phyloP scores from a whole-genome alignment of 2,329 filamentous ascomycete genomes.

The Stagonosporopsis vannaccii region DNA sequence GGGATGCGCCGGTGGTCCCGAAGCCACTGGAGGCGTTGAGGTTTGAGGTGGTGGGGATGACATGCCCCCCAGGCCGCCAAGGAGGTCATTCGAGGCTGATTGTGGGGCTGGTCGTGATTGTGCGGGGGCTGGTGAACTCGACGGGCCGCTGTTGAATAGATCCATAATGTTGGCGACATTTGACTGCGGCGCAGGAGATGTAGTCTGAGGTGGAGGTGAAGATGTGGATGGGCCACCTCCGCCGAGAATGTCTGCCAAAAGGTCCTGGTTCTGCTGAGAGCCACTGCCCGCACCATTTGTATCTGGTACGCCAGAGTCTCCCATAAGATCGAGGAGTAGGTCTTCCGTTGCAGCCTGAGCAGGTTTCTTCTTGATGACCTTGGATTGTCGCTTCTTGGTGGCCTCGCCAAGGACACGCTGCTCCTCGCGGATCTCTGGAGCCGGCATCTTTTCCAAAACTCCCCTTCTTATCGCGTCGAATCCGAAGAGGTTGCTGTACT shows the following conservation, averaged over 20 bases:
- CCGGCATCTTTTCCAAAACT: constrained; percentile 96
- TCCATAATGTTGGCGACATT: constrained; percentile 80
- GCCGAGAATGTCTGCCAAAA: constrained; percentile 90
- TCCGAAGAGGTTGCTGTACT: constrained; percentile 93
- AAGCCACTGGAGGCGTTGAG: constrained; percentile 45
- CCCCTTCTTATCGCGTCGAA: constrained; percentile 87
- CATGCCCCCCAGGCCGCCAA: constrained; percentile 55
- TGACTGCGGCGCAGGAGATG: constrained; percentile 45
- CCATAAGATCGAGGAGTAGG: constrained; percentile 91
- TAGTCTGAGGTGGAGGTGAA: constrained; percentile 55
- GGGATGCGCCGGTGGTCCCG: constrained; percentile 62
- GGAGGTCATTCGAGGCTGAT: constrained; percentile 50
- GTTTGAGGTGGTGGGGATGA: constrained; percentile 58
- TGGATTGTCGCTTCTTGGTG: constrained; percentile 59
- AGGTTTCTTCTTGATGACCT: constrained; percentile 70
- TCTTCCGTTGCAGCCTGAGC: constrained; percentile 90
- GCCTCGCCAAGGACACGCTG: constrained; percentile 88
- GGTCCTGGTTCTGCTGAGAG: constrained; percentile 75
- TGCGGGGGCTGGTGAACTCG: constrained; percentile 44
- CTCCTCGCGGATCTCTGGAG: constrained; percentile 95
- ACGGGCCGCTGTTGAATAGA: constrained; percentile 69
- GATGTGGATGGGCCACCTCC: constrained; percentile 62
- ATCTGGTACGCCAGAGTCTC: constrained; percentile 69
- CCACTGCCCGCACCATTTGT: constrained; percentile 63
- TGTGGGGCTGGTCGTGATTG: constrained; percentile 51